Evolutionary conservation across 805 yeast genomes (phyloP), one percentile per base, ranked within the genome.

Genomic region (Saccharomycopsis javanensis): DNA sequence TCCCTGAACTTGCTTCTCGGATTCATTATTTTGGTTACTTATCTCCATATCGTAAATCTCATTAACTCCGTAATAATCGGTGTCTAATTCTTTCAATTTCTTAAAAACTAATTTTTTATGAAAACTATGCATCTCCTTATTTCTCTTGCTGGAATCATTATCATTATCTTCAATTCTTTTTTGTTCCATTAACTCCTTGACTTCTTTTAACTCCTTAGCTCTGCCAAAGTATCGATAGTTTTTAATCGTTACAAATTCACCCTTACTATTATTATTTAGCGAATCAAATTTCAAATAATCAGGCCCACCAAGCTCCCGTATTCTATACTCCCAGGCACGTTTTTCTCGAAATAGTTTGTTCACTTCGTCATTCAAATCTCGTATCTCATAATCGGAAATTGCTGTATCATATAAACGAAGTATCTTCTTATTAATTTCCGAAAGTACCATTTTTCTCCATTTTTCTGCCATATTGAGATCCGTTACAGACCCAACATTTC

Each of bases 151-250:
- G 23, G 10, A 23, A 42, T 42, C 48, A 23, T 42, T 42, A 23
- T 42, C 10, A 25, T 53, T 62, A 23, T 52, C 61, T 31, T 62
- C 61, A 38, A 64, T 50, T 56, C 65, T 63, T 48, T 74, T 69
- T 45, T 72, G 67, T 55, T 73, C 72, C 18, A 81, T 60, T 23
- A 79, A 60, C 58, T 75, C 75, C 55, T 75, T 72, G 6, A 86
- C 91, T 60, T 87, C 96, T 0, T 89, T 86, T 7, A 90, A 70
- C 50, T 88, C 92, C 55, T 80, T 75, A 0, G 96, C 96, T 53
- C 96, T 70, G 0, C 97, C 97, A 69, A 81, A 91, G 68, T 86
- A 91, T 56, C 85, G 71, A 61, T 81, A 81, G 0, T 89, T 89
- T 42, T 77, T 72, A 1, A 79, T 66, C 1, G 64, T 55, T 6